Evolutionary conservation across 2,329 filamentous ascomycete genomes (phyloP).

Genomic region (Ambrosiella cleistominuta): DNA sequence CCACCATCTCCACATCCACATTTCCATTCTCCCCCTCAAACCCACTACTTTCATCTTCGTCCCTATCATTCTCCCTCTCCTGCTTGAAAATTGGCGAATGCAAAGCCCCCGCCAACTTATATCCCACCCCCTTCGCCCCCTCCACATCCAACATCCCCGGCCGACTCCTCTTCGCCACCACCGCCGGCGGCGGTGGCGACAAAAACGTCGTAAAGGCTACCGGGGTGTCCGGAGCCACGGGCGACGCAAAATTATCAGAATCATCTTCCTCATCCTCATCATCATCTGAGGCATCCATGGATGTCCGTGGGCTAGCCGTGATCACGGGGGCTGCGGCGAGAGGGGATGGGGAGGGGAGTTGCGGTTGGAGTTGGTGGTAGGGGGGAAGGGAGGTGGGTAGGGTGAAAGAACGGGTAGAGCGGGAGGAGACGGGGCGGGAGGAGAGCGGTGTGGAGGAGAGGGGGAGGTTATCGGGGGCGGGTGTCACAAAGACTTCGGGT

Average conservation of each 20-base stretch:
- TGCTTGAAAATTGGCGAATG: slow-evolving; percentile 8
- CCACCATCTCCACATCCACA: background rate
- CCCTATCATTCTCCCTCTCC: background rate
- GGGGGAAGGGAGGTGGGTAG: background rate
- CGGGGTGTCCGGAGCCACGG: slow-evolving; percentile 28
- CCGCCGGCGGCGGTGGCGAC: slow-evolving; percentile 36
- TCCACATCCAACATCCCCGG: slow-evolving; percentile 14
- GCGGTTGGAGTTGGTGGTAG: no score
- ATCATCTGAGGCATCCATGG: background rate
- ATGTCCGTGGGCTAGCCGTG: background rate
- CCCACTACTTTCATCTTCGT: background rate
- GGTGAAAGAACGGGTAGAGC: slow-evolving; percentile 7
- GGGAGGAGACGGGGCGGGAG: slow-evolving; percentile 5
- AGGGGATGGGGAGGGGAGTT: background rate
- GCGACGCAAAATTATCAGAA: slow-evolving; percentile 40
- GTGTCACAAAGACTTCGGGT: slow-evolving; percentile 8
- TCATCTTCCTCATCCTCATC: slow-evolving; percentile 33
- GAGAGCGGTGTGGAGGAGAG: background rate
- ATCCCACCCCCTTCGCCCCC: slow-evolving; percentile 3
- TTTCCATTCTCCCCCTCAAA: background rate
- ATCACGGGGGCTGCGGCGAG: slow-evolving; percentile 4
- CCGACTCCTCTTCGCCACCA: slow-evolving; percentile 20
- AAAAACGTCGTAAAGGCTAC: slow-evolving; percentile 27
- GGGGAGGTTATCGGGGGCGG: slow-evolving; percentile 3
- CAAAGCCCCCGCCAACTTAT: slow-evolving; percentile 2